Percentiles rank a stretch among this genome's conserved stretches.
phyloP scores from a whole-genome alignment of 75 land plant genomes.

The Adiantum capillusveneris region DNA sequence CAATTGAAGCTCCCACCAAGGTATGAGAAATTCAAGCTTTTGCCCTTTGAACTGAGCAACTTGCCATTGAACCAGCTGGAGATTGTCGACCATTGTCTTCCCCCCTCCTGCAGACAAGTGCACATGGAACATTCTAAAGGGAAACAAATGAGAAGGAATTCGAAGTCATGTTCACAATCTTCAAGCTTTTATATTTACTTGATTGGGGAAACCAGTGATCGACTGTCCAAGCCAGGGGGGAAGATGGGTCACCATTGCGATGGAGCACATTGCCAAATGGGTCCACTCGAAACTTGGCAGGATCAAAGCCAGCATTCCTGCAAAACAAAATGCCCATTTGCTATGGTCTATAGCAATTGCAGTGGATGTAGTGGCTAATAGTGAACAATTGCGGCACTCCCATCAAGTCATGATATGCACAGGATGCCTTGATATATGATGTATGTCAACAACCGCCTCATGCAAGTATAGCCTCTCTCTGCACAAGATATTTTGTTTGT shows the following conservation, averaged over 20 bases:
- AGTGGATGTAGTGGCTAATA: too few species aligned
- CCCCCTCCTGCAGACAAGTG: constrained; percentile 70
- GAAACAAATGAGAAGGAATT: too few species aligned
- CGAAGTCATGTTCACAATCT: too few species aligned
- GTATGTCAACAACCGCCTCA: neutral
- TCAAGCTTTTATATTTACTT: constrained; percentile 44
- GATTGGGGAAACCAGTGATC: constrained; percentile 98
- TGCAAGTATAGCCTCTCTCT: too few species aligned
- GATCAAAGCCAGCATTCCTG: constrained; percentile 99
- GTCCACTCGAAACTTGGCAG: constrained; percentile 82
- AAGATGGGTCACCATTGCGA: constrained; percentile 78
- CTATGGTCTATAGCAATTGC: neutral
- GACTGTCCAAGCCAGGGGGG: constrained; percentile 95
- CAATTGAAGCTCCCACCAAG: constrained; percentile 97
- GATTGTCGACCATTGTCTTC: constrained; percentile 61
- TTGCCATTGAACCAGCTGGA: constrained; percentile 81
- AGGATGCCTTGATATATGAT: too few species aligned
- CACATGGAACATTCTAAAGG: too few species aligned
- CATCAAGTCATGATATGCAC: too few species aligned
- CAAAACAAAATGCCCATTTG: neutral
- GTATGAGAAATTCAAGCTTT: constrained; percentile 74
- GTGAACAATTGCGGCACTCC: too few species aligned
- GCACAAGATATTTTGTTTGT: too few species aligned
- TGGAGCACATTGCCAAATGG: constrained; percentile 90
- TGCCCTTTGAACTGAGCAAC: constrained; percentile 57